Percentiles rank a stretch among this genome's conserved stretches.
Conservation (phyloP, 2,329 filamentous ascomycete genomes). For the Cladosporium colombiae region DNA sequence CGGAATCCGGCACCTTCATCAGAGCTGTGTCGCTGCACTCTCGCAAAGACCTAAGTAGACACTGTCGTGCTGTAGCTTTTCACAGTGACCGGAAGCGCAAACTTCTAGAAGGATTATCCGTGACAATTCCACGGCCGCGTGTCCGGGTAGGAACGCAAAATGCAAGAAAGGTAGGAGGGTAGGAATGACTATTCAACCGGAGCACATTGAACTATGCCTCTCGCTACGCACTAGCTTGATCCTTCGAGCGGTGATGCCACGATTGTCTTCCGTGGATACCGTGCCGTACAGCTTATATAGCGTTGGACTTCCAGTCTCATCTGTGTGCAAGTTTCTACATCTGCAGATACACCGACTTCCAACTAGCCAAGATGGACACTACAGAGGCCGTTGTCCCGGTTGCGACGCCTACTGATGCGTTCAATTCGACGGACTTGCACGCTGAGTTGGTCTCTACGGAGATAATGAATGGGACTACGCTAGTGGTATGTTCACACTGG, state of each 20-base stretch:
- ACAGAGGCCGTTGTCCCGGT: background rate
- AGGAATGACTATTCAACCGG: background rate
- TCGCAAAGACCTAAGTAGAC: background rate
- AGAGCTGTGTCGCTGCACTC: background rate
- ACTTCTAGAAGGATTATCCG: background rate
- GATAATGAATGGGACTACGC: background rate
- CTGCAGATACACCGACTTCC: background rate
- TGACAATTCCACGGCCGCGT: background rate
- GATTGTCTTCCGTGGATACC: background rate
- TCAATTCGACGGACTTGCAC: background rate
- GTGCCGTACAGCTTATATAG: background rate
- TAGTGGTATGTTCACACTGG: background rate
- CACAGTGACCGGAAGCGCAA: background rate
- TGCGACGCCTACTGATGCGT: background rate
- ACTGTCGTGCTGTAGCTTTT: background rate
- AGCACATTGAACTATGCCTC: background rate
- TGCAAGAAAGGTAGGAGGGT: background rate
- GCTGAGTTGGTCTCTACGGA: background rate
- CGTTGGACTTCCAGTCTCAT: background rate
- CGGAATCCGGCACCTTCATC: background rate
- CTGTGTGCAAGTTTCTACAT: background rate
- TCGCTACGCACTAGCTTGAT: slow-evolving; percentile 9
- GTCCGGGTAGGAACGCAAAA: background rate
- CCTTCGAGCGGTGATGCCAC: slow-evolving; percentile 13
- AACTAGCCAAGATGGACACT: background rate